These are phyloP conservation scores for Aphanomyces invadans DNA, from an alignment of 352 stramenopile species.

Conservation along the genomic window DNA sequence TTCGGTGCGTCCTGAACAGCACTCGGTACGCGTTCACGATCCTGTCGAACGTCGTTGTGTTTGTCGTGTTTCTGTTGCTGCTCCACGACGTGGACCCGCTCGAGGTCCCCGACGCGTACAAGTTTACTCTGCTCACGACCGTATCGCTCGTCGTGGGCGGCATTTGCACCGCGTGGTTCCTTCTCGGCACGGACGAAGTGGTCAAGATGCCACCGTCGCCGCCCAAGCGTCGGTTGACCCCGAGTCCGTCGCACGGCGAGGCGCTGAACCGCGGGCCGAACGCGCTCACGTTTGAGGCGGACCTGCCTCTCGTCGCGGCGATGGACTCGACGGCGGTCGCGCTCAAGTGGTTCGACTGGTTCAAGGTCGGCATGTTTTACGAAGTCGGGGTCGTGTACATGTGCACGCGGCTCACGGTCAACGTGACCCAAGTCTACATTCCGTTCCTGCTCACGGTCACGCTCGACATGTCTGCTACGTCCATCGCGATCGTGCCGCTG, in stretches of 20 bases:
- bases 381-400: constrained; percentile 82
- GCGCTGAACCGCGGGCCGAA: constrained; percentile 18
- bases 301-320: background rate
- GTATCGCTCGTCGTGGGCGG: constrained; percentile 60
- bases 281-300: constrained; percentile 7
- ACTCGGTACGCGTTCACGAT: constrained; percentile 81
- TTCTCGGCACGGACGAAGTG: constrained; percentile 59
- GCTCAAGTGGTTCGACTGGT: constrained; percentile 75
- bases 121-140: constrained; percentile 72
- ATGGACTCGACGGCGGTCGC: constrained; percentile 19
- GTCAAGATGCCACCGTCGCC: background rate
- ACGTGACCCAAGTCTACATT: constrained; percentile 82
- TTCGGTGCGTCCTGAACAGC: constrained; percentile 73
- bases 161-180: constrained; percentile 52
- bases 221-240: constrained; percentile 22
- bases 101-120: constrained; percentile 54
- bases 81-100: constrained; percentile 48
- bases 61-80: constrained; percentile 68
- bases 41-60: constrained; percentile 80
- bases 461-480: constrained; percentile 74
- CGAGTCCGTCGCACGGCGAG: constrained; percentile 54
- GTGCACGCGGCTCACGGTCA: constrained; percentile 79
- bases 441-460: constrained; percentile 83
- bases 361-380: constrained; percentile 76
- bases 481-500: constrained; percentile 76